Base-by-base conservation (phyloP, 768 basidiomycete genomes). In the Psilocybe cyanescens region DNA sequence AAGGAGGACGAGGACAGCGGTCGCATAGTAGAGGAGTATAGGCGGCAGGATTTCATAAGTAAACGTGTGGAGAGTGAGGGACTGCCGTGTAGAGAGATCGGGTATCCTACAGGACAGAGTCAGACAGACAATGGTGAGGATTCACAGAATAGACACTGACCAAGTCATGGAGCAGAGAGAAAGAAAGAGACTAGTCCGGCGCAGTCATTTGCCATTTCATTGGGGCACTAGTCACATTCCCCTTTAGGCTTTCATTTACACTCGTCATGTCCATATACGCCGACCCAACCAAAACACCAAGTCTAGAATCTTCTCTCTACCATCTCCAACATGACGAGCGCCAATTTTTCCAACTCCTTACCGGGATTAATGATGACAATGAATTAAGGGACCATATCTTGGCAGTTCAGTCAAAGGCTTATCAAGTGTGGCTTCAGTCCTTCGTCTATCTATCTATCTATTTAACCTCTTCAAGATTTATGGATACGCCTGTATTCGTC, bases 1-100 rank as follows among this genome's bases (percentile, higher is more conserved):
- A 12, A 80, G 68, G 41, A 84, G 74, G 6, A 86, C 83, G 52
- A 89, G 77, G 35, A 85, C 69, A 11, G 86, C 86, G 57, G 83
- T 82, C 9, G 67, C 71, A 74, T 83, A 85, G 70, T 82, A 85
- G 59, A 74, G 74, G 24, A 81, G 57, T 1, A 83, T 19, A 14
- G 79, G 70, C 1, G 83, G 83, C 14, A 81, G 28, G 33, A 85
- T 61, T 52, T 77, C 71, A 8, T 74, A 74, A 31, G 68, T 65
- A 65, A 77, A 78, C 29, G 74, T 72, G 50, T 70, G 37, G 33
- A 63, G 29, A 3, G 74, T 75, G 19, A 83, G 54, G 5, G 82
- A 74, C 31, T 70, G 68, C 51, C 80, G 61, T 2, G 33, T 45
- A 33, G 61, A 52, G 4, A 50, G 61, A 31, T 62, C 61, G 5